Conservation (phyloP, 1,139 yeast genomes). For the Candida sanyaensis region DNA sequence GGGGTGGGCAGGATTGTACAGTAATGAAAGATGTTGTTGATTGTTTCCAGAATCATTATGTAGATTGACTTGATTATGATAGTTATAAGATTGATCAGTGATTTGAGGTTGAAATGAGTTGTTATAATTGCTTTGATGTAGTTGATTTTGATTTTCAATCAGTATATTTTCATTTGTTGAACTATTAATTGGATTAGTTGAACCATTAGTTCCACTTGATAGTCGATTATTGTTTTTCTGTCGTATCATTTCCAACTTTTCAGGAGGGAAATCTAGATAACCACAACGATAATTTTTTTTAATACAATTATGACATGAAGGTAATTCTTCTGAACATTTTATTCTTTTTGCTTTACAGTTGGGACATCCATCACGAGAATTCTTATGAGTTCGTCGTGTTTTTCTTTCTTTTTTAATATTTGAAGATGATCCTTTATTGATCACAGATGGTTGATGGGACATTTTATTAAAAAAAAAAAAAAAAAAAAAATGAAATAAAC, state of each 20-base stretch:
- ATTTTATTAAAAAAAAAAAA: not conserved
- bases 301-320: slow-evolving; percentile 41
- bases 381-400: slow-evolving; percentile 46
- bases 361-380: slow-evolving; percentile 48
- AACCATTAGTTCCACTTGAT: slow-evolving; percentile 4
- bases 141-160: not conserved
- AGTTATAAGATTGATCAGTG: not conserved
- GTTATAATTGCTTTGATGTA: not conserved
- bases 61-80: not conserved
- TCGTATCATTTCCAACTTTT: slow-evolving; percentile 34
- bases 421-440: not conserved
- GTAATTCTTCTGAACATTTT: slow-evolving; percentile 48
- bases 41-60: not conserved
- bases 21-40: not conserved
- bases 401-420: slow-evolving; percentile 33
- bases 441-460: not conserved
- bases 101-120: not conserved
- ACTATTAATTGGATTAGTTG: not conserved
- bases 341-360: slow-evolving; percentile 47
- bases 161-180: not conserved
- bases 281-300: slow-evolving; percentile 45
- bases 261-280: slow-evolving; percentile 43
- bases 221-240: slow-evolving; percentile 32
- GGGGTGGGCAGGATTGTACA: not conserved
- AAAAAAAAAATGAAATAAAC: too few relatives aligned